Conservation (phyloP, 1,284 basidiomycete genomes). For the Cerioporus squamosus region DNA sequence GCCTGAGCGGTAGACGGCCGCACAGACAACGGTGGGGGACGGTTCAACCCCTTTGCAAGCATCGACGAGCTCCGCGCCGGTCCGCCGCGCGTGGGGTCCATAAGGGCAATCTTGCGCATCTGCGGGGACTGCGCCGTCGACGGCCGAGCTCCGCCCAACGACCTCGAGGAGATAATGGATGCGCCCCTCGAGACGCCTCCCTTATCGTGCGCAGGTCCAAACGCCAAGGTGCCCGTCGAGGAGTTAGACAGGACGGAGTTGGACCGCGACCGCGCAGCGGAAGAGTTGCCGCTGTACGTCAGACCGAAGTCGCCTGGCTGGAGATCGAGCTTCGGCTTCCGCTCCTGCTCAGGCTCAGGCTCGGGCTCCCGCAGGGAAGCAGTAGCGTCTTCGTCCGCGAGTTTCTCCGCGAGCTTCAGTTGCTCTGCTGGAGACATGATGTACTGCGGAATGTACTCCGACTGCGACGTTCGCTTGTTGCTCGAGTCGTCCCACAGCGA, state of each 20-base stretch:
- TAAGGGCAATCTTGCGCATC: conserved; percentile 7
- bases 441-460: conserved; percentile 61
- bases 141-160: conserved; percentile 4
- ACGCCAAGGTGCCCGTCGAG: conserved; percentile 30
- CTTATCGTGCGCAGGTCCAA: conserved; percentile 16
- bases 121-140: conserved; percentile 2
- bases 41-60: conserved; percentile 15
- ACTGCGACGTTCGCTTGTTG: conserved; percentile 28
- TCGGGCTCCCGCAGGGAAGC: conserved; percentile 30
- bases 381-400: conserved; percentile 38
- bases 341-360: conserved; percentile 14
- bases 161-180: conserved; percentile 16
- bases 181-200: conserved; percentile 8
- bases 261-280: conserved; percentile 19
- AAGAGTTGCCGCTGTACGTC: conserved; percentile 17
- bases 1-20: conserved; percentile 38
- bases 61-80: conserved; percentile 27
- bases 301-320: conserved; percentile 32
- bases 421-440: conserved; percentile 72
- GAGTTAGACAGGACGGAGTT: conserved; percentile 29
- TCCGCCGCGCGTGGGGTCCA: conserved; percentile 9
- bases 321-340: conserved; percentile 28
- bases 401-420: conserved; percentile 56
- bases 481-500: conserved; percentile 55
- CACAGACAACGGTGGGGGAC: conserved; percentile 12